phyloP scores from a whole-genome alignment of 2,329 filamentous ascomycete genomes.

The Emergomyces pasteurianus region DNA sequence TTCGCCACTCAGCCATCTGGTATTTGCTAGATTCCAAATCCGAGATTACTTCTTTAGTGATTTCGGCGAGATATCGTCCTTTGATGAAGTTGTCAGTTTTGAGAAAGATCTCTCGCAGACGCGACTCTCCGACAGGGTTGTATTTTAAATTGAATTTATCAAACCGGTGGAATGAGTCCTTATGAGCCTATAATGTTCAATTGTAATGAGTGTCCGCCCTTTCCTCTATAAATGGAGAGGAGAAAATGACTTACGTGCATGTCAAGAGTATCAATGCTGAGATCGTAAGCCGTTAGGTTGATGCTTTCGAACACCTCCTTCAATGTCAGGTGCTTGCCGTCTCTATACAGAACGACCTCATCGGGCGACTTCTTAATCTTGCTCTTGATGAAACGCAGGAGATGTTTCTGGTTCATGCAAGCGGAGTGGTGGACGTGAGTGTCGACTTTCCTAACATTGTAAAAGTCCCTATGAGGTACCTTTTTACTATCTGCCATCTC shows the following conservation, averaged over 20 bases:
- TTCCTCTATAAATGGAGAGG: background rate
- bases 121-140: slow-evolving; percentile 91
- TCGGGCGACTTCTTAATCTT: slow-evolving; percentile 99
- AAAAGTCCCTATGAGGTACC: slow-evolving; percentile 95
- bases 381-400: slow-evolving; percentile 96
- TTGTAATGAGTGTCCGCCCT: slow-evolving; percentile 5
- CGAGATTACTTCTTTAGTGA: slow-evolving; percentile 93
- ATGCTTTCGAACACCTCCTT: slow-evolving; percentile 94
- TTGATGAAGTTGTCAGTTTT: slow-evolving; percentile 98
- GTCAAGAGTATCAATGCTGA: slow-evolving; percentile 95
- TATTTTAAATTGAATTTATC: slow-evolving; percentile 99
- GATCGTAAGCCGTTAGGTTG: slow-evolving; percentile 90
- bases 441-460: slow-evolving; percentile 97
- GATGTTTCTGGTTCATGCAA: slow-evolving; percentile 99
- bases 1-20: slow-evolving; percentile 98
- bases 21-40: slow-evolving; percentile 98
- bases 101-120: slow-evolving; percentile 91
- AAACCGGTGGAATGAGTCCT: slow-evolving; percentile 95
- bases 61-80: slow-evolving; percentile 89
- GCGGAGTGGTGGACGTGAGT: slow-evolving; percentile 98
- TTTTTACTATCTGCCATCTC: slow-evolving; percentile 97
- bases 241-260: slow-evolving; percentile 64
- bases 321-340: slow-evolving; percentile 83
- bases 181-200: slow-evolving; percentile 56
- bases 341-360: slow-evolving; percentile 82